Evolutionary conservation across 176 grass and related monocot species (phyloP).

Genomic region (Carex cristatella): DNA sequence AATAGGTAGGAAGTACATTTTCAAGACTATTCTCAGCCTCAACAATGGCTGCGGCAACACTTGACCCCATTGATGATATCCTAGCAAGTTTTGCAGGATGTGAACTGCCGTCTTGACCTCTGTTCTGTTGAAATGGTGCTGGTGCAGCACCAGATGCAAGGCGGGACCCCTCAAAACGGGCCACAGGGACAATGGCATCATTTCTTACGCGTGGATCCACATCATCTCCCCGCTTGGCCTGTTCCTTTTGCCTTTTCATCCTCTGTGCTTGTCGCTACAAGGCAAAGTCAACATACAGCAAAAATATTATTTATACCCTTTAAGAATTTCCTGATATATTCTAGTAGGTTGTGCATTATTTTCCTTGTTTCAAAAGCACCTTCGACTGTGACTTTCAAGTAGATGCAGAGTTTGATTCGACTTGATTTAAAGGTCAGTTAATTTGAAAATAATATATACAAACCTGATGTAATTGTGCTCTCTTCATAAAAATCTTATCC

Average conservation of each 20-base stretch:
- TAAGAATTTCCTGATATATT: background rate
- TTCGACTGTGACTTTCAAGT: background rate
- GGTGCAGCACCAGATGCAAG: constrained; percentile 71
- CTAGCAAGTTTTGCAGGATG: constrained; percentile 48
- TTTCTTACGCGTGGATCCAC: constrained; percentile 65
- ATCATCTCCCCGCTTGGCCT: constrained; percentile 74
- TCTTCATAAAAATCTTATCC: constrained; percentile 98
- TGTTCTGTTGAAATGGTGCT: constrained; percentile 59
- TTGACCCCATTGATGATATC: constrained; percentile 44
- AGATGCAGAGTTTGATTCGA: background rate
- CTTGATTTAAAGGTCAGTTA: background rate
- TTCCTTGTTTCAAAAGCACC: background rate
- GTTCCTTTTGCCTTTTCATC: constrained; percentile 68
- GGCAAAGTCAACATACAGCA: constrained; percentile 19
- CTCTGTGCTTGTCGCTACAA: constrained; percentile 92
- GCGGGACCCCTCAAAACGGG: constrained; percentile 77
- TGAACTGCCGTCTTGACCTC: constrained; percentile 21
- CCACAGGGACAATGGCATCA: constrained; percentile 72
- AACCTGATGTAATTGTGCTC: constrained; percentile 81
- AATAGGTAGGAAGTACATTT: constrained; percentile 32
- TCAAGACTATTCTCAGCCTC: constrained; percentile 79
- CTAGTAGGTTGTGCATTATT: constrained; percentile 6
- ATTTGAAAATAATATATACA: background rate
- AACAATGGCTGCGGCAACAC: constrained; percentile 68
- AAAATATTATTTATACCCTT: background rate